These are phyloP conservation scores for Abortiporus biennis DNA, from an alignment of 1,284 basidiomycete genomes.

Conservation along the genomic window DNA sequence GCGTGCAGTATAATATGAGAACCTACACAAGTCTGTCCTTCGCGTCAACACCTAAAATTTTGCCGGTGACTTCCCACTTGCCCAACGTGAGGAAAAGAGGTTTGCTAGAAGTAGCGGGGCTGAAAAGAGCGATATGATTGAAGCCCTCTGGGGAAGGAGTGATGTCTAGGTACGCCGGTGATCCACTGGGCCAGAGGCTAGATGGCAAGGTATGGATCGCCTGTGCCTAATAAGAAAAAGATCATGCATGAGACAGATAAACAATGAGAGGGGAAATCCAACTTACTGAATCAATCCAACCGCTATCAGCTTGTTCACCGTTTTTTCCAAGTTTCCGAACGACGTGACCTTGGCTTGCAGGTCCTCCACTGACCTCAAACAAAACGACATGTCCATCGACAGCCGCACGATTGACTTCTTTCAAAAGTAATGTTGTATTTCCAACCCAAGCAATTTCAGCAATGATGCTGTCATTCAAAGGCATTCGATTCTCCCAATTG, in stretches of 20 bases:
- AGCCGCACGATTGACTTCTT: conserved; percentile 83
- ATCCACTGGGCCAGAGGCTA: conserved; percentile 33
- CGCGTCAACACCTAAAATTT: conserved; percentile 69
- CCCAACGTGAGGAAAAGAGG: conserved; percentile 85
- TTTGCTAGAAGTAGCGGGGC: conserved; percentile 57
- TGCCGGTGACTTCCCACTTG: conserved; percentile 82
- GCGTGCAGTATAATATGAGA: conserved; percentile 3
- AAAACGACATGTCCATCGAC: conserved; percentile 72
- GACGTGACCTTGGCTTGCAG: conserved; percentile 41
- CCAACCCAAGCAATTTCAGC: conserved; percentile 85
- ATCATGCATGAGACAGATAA: neutral
- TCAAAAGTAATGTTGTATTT: conserved; percentile 70
- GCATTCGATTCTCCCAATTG: conserved; percentile 58
- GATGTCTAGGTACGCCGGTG: conserved; percentile 80
- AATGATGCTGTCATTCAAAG: conserved; percentile 64
- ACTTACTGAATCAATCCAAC: conserved; percentile 84
- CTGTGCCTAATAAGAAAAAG: conserved; percentile 40
- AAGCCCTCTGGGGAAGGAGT: conserved; percentile 76
- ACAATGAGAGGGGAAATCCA: conserved; percentile 8
- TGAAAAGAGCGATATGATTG: conserved; percentile 88
- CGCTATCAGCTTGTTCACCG: conserved; percentile 83
- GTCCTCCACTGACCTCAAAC: conserved; percentile 50
- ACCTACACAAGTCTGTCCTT: conserved; percentile 68
- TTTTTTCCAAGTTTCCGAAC: conserved; percentile 73
- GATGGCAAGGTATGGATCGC: conserved; percentile 51